phyloP scores from a whole-genome alignment of 2,329 filamentous ascomycete species.

The Penicillium concentricum region DNA sequence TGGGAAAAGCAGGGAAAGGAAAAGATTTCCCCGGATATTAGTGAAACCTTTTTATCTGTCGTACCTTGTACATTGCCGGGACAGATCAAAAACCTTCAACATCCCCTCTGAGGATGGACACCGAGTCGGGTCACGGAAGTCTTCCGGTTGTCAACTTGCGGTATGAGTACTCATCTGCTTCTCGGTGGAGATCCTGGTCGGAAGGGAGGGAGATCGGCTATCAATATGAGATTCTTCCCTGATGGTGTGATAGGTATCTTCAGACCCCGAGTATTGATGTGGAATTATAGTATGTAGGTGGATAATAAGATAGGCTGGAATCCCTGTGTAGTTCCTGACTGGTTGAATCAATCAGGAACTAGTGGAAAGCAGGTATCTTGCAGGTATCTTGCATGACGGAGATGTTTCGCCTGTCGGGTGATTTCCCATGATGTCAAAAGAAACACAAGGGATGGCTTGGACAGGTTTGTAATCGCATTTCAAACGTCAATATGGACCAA shows the following conservation, averaged over 20 bases:
- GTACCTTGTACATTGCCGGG: slow-evolving; percentile 3
- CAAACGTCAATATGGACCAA: background rate
- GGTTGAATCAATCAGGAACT: background rate
- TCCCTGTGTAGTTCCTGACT: background rate
- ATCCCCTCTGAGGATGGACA: background rate
- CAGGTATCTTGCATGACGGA: slow-evolving; percentile 3
- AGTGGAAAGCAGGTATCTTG: background rate
- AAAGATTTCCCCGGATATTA: background rate
- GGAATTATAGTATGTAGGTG: slow-evolving; percentile 1
- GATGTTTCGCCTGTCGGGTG: slow-evolving; percentile 7
- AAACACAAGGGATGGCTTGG: slow-evolving; percentile 7
- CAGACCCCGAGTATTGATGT: background rate
- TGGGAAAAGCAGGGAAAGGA: too few species aligned
- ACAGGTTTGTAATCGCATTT: background rate
- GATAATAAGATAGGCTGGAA: background rate
- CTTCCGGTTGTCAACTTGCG: too few species aligned
- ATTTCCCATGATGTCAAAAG: slow-evolving; percentile 5
- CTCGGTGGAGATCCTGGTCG: background rate
- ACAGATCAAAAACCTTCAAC: background rate
- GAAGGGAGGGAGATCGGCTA: background rate
- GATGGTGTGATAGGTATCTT: slow-evolving; percentile 1
- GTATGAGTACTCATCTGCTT: background rate
- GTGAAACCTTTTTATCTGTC: background rate
- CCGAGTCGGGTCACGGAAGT: background rate
- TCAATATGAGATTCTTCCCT: background rate